Base-by-base conservation (phyloP, 73 alveolate genomes). In the Paramecium bursaria region DNA sequence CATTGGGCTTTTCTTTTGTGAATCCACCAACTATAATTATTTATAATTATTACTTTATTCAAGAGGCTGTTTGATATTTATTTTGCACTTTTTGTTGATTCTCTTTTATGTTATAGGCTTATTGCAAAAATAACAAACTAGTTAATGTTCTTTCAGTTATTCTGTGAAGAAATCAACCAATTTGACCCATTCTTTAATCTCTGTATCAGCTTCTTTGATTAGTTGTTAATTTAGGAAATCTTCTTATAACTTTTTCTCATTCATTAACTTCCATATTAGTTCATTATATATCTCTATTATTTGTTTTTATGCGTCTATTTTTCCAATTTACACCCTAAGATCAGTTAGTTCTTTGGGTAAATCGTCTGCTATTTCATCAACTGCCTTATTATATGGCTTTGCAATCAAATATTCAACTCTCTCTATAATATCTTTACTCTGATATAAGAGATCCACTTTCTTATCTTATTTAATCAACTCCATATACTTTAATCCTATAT, bases 271-370 rank as follows among this genome's bases (percentile, higher is more conserved):
- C 89, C 89, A 79, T 17, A 79, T 53, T 2, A 79, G 42, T 26
- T 79, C 89, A 53, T 79, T 79, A 13, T 30, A 22, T 39, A 54
- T 42, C 10, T 79, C 85, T 26, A 79, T 67, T 25, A 79, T 7
- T 19, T 61, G 23, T 13, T 79, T 25, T 53, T 79, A 25, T 22
- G 67, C 85, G 11, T 61, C 75, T 31, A 73, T 50, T 57, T 54
- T 79, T 54, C 57, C 48, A 17, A 79, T 42, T 10, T 53, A 31
- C 6, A 79, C 26, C 19, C 89, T 52, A 39, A 79, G 30, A 14
- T 79, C 89, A 39, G 89, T 54, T 35, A 79, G 42, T 79, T 79
- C 89, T 79, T 73, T 54, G 6, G 89, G 89, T 46, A 79, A 46
- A 79, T 79, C 89, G 54, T 79, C 75, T 23, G 89, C 46, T 26